These are phyloP conservation scores for Apophysomyces sp. DNA, from an alignment of 371 early-diverging fungal species.

Conservation along the genomic window DNA sequence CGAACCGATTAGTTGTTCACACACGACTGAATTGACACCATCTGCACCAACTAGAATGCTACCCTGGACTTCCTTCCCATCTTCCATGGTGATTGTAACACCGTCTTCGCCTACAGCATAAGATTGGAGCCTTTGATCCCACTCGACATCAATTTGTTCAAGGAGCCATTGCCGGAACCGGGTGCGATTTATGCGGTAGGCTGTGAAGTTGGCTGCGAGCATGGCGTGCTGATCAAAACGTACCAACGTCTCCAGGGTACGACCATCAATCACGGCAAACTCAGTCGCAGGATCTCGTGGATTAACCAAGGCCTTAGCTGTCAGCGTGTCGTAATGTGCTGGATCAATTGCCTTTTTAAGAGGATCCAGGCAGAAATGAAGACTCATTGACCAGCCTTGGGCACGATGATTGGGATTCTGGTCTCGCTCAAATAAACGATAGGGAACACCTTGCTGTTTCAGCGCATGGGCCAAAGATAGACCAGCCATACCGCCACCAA, in stretches of 20 bases:
- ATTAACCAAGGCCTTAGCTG: slow-evolving; percentile 12
- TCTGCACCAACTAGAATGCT: neutral
- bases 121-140: neutral
- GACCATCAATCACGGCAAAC: slow-evolving; percentile 1
- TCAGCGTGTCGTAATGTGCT: neutral
- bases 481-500: slow-evolving; percentile 14
- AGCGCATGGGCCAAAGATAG: slow-evolving; percentile 34
- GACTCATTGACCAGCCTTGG: slow-evolving; percentile 19
- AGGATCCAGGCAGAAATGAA: slow-evolving; percentile 3
- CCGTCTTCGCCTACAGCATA: neutral
- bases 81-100: neutral
- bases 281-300: slow-evolving; percentile 3
- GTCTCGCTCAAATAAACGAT: slow-evolving; percentile 33
- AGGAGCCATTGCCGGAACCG: neutral
- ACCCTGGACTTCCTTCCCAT: neutral
- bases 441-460: slow-evolving; percentile 25
- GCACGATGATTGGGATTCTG: slow-evolving; percentile 12
- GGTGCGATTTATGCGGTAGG: neutral
- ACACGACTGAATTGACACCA: neutral
- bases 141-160: neutral
- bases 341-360: neutral
- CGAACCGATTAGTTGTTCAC: slow-evolving; percentile 8
- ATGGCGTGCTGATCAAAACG: neutral
- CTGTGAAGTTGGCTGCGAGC: neutral
- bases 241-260: neutral